Conservation (phyloP, 495 filamentous ascomycete genomes). For the Chlorociboria aeruginascens region DNA sequence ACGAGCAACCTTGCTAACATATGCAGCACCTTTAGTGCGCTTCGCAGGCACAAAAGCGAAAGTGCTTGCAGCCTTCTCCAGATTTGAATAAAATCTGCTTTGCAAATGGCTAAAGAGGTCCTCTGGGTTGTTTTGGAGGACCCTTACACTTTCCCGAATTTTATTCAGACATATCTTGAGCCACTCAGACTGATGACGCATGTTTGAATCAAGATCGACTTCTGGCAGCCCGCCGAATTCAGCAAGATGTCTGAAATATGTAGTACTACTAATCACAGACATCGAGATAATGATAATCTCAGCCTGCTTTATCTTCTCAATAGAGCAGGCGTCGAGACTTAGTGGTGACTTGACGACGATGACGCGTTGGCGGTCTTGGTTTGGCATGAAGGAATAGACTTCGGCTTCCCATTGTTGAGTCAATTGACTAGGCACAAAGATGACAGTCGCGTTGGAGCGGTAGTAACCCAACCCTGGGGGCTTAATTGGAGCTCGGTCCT, state of each 20-base stretch:
- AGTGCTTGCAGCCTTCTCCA: too few species aligned
- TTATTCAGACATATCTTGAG: too few species aligned
- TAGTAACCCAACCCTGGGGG: slow-evolving; percentile 23
- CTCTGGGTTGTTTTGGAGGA: too few species aligned
- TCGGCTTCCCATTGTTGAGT: slow-evolving; percentile 57
- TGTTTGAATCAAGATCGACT: too few species aligned
- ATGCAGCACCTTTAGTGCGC: slow-evolving; percentile 20
- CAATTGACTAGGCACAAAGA: slow-evolving; percentile 53
- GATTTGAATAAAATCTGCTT: too few species aligned
- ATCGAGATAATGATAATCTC: slow-evolving; percentile 40
- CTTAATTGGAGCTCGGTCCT: background rate
- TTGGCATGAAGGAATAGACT: slow-evolving; percentile 40
- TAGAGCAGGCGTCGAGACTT: slow-evolving; percentile 25
- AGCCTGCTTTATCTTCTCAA: slow-evolving; percentile 35
- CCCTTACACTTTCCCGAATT: too few species aligned
- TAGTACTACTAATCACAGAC: too few species aligned
- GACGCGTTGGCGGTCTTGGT: slow-evolving; percentile 29
- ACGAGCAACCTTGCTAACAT: background rate
- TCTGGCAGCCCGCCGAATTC: too few species aligned
- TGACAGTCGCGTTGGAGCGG: slow-evolving; percentile 51
- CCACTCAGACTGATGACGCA: too few species aligned
- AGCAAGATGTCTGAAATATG: too few species aligned
- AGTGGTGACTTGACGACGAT: slow-evolving; percentile 26
- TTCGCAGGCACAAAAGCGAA: slow-evolving; percentile 13
- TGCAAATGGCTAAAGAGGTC: too few species aligned